Percentiles rank a stretch among this genome's conserved stretches.
Conservation (phyloP, 805 yeast genomes). For the Ascoidea rubescens region DNA sequence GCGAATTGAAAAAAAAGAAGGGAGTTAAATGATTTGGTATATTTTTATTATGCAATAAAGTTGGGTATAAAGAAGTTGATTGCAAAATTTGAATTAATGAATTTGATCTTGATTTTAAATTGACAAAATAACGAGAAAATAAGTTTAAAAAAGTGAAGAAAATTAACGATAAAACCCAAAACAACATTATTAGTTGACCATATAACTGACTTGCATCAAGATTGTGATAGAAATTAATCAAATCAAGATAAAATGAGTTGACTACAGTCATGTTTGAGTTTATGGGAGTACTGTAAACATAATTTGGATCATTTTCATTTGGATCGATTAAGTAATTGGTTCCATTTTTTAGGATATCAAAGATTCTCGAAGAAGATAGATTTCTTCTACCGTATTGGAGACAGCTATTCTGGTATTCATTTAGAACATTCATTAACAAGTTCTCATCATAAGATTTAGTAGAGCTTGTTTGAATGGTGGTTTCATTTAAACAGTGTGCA, state of each 20-base stretch:
- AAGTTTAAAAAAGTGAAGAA: too few relatives aligned
- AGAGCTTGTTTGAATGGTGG: not conserved
- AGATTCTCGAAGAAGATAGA: not conserved
- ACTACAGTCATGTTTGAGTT: not conserved
- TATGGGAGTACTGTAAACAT: not conserved
- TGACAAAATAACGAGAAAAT: not conserved
- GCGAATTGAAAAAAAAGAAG: slow-evolving; percentile 9
- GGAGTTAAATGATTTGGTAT: slow-evolving; percentile 12
- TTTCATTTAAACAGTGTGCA: not conserved
- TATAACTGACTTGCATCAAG: not conserved
- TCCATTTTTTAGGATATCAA: not conserved
- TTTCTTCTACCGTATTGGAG: not conserved
- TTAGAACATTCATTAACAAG: too few relatives aligned
- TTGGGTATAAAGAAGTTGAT: not conserved
- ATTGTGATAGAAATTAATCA: too few relatives aligned
- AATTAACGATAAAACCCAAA: not conserved
- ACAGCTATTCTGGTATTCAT: not conserved
- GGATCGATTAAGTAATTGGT: not conserved
- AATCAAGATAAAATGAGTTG: too few relatives aligned
- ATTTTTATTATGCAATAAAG: slow-evolving; percentile 6
- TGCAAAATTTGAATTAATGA: too few relatives aligned
- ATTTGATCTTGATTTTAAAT: not conserved
- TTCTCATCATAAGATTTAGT: not conserved
- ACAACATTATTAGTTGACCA: not conserved
- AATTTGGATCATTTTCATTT: too few relatives aligned